Conservation (phyloP, 1,139 yeast species). For the Yamadazyma sp. region DNA sequence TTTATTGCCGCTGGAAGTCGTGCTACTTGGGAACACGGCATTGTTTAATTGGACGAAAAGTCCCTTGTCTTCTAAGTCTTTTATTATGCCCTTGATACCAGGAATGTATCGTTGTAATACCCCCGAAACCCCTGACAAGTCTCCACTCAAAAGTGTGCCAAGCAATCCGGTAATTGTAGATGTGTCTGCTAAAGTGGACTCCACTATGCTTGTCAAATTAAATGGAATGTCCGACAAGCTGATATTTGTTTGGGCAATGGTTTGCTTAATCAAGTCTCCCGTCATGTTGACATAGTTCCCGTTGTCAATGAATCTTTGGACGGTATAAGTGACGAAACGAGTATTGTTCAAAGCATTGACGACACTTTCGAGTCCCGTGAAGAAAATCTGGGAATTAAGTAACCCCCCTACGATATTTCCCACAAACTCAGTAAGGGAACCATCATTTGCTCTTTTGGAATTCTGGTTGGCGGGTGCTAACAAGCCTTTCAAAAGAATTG, state of each 20-base stretch:
- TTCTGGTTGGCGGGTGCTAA: slow-evolving; percentile 20
- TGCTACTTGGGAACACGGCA: slow-evolving; percentile 32
- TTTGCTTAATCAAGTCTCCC: slow-evolving; percentile 26
- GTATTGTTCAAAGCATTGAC: slow-evolving; percentile 44
- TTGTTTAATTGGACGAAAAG: slow-evolving; percentile 40
- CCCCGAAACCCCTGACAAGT: slow-evolving; percentile 15
- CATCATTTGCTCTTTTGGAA: slow-evolving; percentile 21
- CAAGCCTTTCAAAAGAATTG: slow-evolving; percentile 24
- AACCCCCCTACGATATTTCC: slow-evolving; percentile 31
- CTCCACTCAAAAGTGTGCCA: slow-evolving; percentile 26
- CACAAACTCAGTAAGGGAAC: slow-evolving; percentile 28
- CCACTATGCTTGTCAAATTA: slow-evolving; percentile 29
- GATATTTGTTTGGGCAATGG: slow-evolving; percentile 27
- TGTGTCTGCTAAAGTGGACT: slow-evolving; percentile 27
- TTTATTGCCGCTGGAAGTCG: neutral
- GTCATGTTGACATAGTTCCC: slow-evolving; percentile 41
- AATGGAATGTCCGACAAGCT: slow-evolving; percentile 13
- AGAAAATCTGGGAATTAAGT: slow-evolving; percentile 30
- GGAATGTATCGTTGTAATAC: slow-evolving; percentile 24
- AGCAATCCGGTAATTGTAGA: slow-evolving; percentile 21
- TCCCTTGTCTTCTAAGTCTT: slow-evolving; percentile 39
- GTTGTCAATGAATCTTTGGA: slow-evolving; percentile 36
- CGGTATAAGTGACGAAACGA: slow-evolving; percentile 39
- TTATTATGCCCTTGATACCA: slow-evolving; percentile 31
- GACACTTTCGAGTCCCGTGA: slow-evolving; percentile 25